Evolutionary conservation across 768 basidiomycete genomes (phyloP), one percentile per base, ranked within the genome.

Genomic region (Boletus tomentosulus): DNA sequence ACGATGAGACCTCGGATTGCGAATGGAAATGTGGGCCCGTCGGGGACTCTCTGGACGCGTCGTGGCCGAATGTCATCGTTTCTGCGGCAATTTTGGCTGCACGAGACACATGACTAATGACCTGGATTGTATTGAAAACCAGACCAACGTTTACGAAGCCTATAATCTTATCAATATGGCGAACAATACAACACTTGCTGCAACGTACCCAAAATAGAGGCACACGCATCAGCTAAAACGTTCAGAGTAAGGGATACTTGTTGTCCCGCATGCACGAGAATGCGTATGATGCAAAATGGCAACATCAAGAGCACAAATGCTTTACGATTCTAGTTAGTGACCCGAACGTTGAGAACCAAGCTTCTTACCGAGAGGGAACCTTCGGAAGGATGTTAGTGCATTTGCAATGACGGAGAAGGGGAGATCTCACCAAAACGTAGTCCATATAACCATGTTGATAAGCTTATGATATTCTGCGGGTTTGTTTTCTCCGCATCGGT

Each of bases 91-190:
- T 19, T 35, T 38, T 58, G 38, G 41, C 30, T 15, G 35, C 39
- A 33, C 39, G 52, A 48, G 57, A 77, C 24, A 78, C 78, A 25
- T 79, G 79, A 9, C 75, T 73, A 33, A 90, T 70, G 48, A 86
- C 76, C 10, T 82, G 79, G 63, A 87, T 79, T 10, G 84, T 87
- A 62, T 85, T 87, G 72, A 78, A 82, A 28, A 89, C 75, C n/a
- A 89, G 72, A 9, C 77, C 53, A 27, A 86, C 84, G 60, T 89
- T 84, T 24, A 81, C 80, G 27, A 83, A 59, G 41, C 86, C 88
- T 90, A 54, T 6, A 31, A 60, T 12, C 22, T 50, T 33, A 46
- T 58, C 11, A 57, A 31, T 16, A 41, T 31, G 38, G 30, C 13
- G n/a, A 37, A 43, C 19, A 16, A 35, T 13, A 27, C 43, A 16